A percentile compares a stretch with the other conserved stretches of the same genome.
Conservation (phyloP, 2,329 filamentous ascomycete species). For the Stachybotrys chlorohalonatus region DNA sequence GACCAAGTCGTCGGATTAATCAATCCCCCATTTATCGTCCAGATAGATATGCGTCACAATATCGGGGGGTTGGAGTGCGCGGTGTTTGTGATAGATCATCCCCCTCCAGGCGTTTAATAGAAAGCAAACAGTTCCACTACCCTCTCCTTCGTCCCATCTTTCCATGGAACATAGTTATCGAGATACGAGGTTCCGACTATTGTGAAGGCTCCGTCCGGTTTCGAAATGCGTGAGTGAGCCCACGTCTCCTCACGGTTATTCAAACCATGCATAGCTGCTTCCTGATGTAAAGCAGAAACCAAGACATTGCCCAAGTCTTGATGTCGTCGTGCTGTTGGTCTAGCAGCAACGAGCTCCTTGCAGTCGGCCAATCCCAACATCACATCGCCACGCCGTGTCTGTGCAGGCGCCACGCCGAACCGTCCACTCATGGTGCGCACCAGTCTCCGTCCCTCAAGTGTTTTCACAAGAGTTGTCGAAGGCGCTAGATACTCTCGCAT, state of each 20-base stretch:
- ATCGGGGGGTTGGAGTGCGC: no score
- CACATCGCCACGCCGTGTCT: background rate
- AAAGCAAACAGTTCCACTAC: background rate
- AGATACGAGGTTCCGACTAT: background rate
- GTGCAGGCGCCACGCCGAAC: background rate
- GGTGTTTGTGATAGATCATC: no score
- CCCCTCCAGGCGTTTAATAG: background rate
- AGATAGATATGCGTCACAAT: no score
- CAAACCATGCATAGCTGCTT: no score
- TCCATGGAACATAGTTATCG: background rate
- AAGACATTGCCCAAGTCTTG: background rate
- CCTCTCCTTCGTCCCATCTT: background rate
- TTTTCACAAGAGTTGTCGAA: background rate
- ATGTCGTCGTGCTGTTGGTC: background rate
- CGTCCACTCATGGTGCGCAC: background rate
- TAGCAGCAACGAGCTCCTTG: background rate
- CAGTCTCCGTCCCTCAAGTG: background rate
- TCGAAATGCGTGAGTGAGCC: no score
- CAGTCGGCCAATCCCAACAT: background rate
- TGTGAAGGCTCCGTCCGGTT: background rate
- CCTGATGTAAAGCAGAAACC: no score
- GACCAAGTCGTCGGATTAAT: slow-evolving; percentile 8
- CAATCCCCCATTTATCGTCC: no score
- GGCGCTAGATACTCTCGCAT: background rate
- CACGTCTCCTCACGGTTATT: no score